Base-by-base conservation (phyloP, 2,329 filamentous ascomycete species). In the Neonectria coccinea region DNA sequence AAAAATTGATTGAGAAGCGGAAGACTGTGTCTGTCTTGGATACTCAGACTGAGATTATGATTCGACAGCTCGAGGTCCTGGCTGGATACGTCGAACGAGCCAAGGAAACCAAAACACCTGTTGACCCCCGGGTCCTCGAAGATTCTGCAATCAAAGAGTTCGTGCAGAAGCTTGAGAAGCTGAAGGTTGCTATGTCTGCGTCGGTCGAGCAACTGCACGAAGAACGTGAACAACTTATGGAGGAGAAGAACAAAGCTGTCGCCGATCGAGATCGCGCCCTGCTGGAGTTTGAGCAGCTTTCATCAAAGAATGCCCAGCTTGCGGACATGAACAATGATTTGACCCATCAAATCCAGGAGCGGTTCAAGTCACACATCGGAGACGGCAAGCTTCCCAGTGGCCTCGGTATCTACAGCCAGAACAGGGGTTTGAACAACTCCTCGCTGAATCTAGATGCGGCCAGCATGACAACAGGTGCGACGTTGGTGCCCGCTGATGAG, bases 1-100 rank as follows among this genome's bases (percentile, higher is more conserved):
- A 91, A 72, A 95, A 94, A 76, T 83, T 98, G 25, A 86, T 92
- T 39, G 94, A 98, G 79, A 98, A 98, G 82, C 88, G 96, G 63
- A 97, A 97, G 74, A 98, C 96, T 0, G 96, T 99, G 77, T 95
- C 95, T 7, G 92, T 97, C 18, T 84, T 98, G 56, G 95, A 98
- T 77, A 95, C 94, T 0, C 93, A 97, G 79, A 93, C 94, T 55
- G 95, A 98, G 79, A 94, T 98, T 78, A 95, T 97, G 80, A 92
- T 98, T 73, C 91, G 92, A 44, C 94, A 98, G 78, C 84, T 98
- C 18, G 93, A 97, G 75, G 91, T 95, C 41, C 87, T 97, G 73
- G 94, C 93, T 4, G 93, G 94, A 50, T 95, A 96, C 76, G 89
- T 97, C 20, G 92, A 95, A 76, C 89, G 88, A 56, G 94, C 93